These are phyloP conservation scores for Diplosphaera chodatii DNA, from an alignment of 139 green algal genomes.

Conservation along the genomic window DNA sequence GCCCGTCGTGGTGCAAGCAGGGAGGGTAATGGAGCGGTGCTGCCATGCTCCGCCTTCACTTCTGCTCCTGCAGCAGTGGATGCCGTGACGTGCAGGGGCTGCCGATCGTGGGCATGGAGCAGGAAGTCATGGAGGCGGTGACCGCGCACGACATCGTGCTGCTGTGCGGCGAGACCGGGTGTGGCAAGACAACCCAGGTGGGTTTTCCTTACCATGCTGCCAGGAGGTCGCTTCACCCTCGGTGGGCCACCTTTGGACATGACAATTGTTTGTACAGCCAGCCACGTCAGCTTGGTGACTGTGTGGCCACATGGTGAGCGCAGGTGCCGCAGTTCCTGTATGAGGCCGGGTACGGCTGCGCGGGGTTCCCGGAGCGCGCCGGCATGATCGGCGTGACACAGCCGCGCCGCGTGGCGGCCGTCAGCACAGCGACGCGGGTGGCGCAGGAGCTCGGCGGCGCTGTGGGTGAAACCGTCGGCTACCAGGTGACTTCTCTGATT, in stretches of 20 bases:
- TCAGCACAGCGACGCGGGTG: conserved; percentile 13
- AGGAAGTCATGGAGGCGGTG: conserved; percentile 88
- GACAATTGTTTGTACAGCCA: too few relatives aligned
- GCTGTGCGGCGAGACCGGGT: conserved; percentile 88
- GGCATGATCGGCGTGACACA: conserved; percentile 77
- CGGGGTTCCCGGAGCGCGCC: conserved; percentile 52
- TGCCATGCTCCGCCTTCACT: too few relatives aligned
- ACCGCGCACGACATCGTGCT: conserved; percentile 63
- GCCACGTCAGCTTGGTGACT: too few relatives aligned
- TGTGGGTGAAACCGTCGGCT: conserved; percentile 77
- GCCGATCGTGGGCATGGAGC: conserved; percentile 84
- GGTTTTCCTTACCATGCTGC: too few relatives aligned
- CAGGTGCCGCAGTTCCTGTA: conserved; percentile 94
- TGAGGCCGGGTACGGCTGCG: conserved; percentile 85
- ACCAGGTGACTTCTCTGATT: conserved; percentile 73
- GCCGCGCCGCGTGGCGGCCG: conserved; percentile 82
- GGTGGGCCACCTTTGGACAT: too few relatives aligned
- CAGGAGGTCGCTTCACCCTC: too few relatives aligned
- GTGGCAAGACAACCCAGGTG: conserved; percentile 90
- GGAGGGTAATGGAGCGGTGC: neutral
- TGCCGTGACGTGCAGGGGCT: conserved; percentile 51
- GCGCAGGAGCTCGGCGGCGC: conserved; percentile 26
- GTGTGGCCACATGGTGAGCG: neutral
- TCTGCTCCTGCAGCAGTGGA: too few relatives aligned
- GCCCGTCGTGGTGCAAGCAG: too few relatives aligned